Percentiles rank a stretch among this genome's conserved stretches.
These are phyloP conservation scores for Ophiocytium majus DNA, from an alignment of 352 stramenopile species.

Conservation along the genomic window DNA sequence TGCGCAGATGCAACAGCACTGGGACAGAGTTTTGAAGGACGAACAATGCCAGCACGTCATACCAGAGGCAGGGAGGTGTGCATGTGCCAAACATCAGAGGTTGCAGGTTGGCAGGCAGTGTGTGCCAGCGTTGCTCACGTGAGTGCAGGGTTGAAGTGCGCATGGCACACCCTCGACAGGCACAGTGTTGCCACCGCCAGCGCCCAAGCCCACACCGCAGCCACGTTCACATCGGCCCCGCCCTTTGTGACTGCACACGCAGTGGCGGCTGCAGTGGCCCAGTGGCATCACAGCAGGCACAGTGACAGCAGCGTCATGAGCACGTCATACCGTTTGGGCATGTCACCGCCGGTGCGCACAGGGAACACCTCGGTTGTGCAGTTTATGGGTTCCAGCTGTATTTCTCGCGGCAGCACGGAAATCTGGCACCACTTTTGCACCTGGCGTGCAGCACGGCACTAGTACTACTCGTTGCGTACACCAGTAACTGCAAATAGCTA, in stretches of 20 bases:
- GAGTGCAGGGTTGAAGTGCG: conserved; percentile 15
- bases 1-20: neutral
- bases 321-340: neutral
- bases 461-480: too few species aligned
- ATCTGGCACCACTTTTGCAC: too few species aligned
- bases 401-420: neutral
- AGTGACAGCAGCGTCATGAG: neutral
- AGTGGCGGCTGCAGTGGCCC: neutral
- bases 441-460: too few species aligned
- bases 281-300: neutral
- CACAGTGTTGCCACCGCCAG: neutral
- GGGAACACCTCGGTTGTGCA: too few species aligned
- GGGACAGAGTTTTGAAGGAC: neutral
- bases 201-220: neutral
- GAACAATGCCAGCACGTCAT: neutral
- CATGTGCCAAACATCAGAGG: neutral
- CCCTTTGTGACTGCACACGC: neutral
- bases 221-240: neutral
- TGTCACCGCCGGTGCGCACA: neutral
- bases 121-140: neutral
- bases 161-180: neutral
- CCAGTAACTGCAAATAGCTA: too few species aligned
- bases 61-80: neutral
- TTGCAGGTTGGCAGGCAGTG: neutral
- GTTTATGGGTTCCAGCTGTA: too few species aligned